phyloP scores from a whole-genome alignment of 2,329 filamentous ascomycete species.

The Coniochaeta sp. region DNA sequence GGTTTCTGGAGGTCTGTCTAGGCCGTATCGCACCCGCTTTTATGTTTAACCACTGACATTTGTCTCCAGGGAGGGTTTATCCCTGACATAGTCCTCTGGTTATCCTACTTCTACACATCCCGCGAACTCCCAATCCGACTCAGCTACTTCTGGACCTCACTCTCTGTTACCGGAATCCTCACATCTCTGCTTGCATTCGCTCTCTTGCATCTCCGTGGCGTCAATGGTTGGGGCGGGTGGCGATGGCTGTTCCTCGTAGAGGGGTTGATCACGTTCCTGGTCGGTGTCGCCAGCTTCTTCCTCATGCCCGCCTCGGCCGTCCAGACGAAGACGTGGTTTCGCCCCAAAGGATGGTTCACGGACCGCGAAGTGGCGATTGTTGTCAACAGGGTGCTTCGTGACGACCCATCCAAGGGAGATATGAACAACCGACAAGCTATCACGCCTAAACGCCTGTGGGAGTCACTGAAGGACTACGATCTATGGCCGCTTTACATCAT shows the following conservation, averaged over 20 bases:
- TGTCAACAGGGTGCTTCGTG: constrained; percentile 48
- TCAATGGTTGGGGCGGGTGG: constrained; percentile 29
- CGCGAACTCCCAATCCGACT: constrained; percentile 29
- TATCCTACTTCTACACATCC: constrained; percentile 20
- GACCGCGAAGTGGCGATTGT: constrained; percentile 46
- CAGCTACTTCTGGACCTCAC: constrained; percentile 29
- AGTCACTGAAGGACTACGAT: constrained; percentile 45
- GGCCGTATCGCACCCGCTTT: not conserved
- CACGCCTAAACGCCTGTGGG: constrained; percentile 37
- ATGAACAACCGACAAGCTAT: constrained; percentile 53
- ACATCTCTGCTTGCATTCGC: constrained; percentile 28
- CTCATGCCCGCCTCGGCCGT: constrained; percentile 4
- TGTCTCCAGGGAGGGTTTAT: constrained; percentile 18
- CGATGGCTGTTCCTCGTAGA: constrained; percentile 50
- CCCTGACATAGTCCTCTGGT: constrained; percentile 17
- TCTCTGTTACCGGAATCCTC: constrained; percentile 23
- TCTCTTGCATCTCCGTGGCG: constrained; percentile 28
- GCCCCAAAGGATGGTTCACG: constrained; percentile 3
- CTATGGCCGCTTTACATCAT: constrained; percentile 48
- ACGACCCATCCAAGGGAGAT: constrained; percentile 50
- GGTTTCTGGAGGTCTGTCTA: constrained; percentile 13
- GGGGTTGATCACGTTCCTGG: constrained; percentile 20
- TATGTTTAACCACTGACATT: not conserved
- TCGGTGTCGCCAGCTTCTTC: constrained; percentile 4
- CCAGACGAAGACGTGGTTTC: constrained; percentile 6